Evolutionary conservation across 2,329 filamentous ascomycete species (phyloP), one percentile per base, ranked within the genome.

Genomic region (Huntiella abstrusa): DNA sequence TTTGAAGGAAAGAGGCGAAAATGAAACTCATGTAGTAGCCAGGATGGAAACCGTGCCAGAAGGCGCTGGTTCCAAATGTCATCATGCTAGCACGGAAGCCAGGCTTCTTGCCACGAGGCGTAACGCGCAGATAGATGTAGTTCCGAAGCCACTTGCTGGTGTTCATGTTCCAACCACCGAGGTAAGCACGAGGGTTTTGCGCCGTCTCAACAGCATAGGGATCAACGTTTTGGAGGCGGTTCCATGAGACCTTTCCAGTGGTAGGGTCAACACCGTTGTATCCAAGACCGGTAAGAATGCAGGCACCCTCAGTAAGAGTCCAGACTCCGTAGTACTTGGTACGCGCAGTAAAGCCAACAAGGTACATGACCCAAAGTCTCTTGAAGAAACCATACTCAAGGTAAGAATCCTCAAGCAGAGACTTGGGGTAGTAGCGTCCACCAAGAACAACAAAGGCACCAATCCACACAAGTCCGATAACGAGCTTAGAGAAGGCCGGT

Each of bases 31-130:
- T 64, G 60, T 96, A 96, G 62, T 98, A 98, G 4, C 91, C 91
- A 0, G 91, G 88, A 54, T 93, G 92, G 63, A 98, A 98, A 28
- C 91, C 91, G 58, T 98, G 91, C 91, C 91, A 98, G 54, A 96
- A 80, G 3, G 91, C 88, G 57, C 86, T 94, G 15, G 91, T 96
- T 5, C 77, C 74, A 59, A 98, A 98, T 0, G 91, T 98, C 33
- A 86, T 85, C 66, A 98, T 66, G 56, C 83, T 96, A 43, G 91
- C 91, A 49, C 87, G 73, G 66, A 98, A 98, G 1, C 91, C 91
- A 7, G 91, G 91, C 61, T 96, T 98, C 68, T 86, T 91, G 46
- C 91, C 91, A 54, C 83, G 82, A 0, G 91, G 91, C 0, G 91
- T 98, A 3, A 98, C 91, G 17, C 91, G 79, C 41, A 98, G 70